A percentile compares a stretch with the other conserved stretches of the same genome.
These are phyloP conservation scores for Penicillium ucsense DNA, from an alignment of 495 filamentous ascomycete species.

Conservation along the genomic window DNA sequence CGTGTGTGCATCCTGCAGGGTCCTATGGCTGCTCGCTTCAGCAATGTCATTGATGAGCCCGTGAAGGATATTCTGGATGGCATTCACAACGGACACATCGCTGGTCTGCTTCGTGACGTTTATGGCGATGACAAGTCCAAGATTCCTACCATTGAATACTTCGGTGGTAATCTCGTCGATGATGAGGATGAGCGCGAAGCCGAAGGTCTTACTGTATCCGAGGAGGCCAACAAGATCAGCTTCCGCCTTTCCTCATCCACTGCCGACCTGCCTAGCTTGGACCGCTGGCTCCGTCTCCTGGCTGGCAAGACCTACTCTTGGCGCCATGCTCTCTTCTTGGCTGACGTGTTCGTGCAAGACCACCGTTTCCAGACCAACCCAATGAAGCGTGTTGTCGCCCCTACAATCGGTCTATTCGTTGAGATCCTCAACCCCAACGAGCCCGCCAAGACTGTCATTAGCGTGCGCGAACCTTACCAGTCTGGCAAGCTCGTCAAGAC, in stretches of 20 bases:
- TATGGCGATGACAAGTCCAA: conserved; percentile 63
- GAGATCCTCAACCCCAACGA: conserved; percentile 76
- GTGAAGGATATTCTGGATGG: conserved; percentile 87
- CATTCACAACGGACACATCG: conserved; percentile 81
- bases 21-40: conserved; percentile 87
- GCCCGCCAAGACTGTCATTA: conserved; percentile 67
- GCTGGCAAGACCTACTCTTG: conserved; percentile 81
- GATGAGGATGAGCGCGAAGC: conserved; percentile 49
- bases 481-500: conserved; percentile 68
- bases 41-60: conserved; percentile 78
- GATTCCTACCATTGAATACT: conserved; percentile 87
- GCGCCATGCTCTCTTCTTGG: conserved; percentile 95
- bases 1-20: conserved; percentile 93
- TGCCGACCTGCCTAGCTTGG: conserved; percentile 60
- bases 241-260: conserved; percentile 69
- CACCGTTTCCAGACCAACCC: conserved; percentile 96
- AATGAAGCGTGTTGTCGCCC: conserved; percentile 80
- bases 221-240: conserved; percentile 63
- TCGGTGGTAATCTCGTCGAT: conserved; percentile 68
- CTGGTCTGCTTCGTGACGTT: conserved; percentile 63
- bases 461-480: conserved; percentile 58
- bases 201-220: conserved; percentile 71
- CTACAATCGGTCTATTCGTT: conserved; percentile 74
- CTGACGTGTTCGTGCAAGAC: conserved; percentile 88
- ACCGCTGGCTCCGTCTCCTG: conserved; percentile 78